These are phyloP conservation scores for Houttuynia cordata DNA, from an alignment of 164 flowering plant species.

Conservation along the genomic window DNA sequence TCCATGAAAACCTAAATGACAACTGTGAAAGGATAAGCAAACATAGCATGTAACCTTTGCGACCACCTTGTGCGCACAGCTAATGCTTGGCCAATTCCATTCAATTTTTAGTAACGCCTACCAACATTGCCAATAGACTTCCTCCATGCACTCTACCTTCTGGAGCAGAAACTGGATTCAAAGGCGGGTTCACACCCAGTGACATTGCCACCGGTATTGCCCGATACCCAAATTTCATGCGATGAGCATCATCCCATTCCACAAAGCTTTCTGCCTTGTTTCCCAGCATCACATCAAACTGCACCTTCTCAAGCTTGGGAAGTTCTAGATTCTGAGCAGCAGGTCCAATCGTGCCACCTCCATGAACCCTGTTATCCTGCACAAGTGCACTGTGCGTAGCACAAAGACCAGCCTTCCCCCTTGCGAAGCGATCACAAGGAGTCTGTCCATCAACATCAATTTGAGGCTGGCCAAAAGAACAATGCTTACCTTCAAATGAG, in stretches of 20 bases:
- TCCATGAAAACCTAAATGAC: not conserved
- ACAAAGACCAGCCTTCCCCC: conserved; percentile 80
- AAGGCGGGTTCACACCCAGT: not conserved
- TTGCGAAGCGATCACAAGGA: conserved; percentile 71
- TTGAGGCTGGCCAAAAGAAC: conserved; percentile 75
- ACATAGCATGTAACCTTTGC: not conserved
- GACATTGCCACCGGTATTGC: not conserved
- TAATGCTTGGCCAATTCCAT: conserved; percentile 9
- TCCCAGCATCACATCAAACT: conserved; percentile 21
- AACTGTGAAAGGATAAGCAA: not conserved
- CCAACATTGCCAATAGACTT: conserved; percentile 35
- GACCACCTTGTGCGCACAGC: conserved; percentile 23
- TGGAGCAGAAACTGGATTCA: conserved; percentile 13
- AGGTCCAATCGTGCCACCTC: conserved; percentile 56
- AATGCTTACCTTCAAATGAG: conserved; percentile 83
- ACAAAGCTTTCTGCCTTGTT: conserved; percentile 6
- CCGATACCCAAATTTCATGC: not conserved
- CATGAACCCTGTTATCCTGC: conserved; percentile 82
- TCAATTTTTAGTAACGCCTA: conserved; percentile 6
- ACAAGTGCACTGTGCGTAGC: conserved; percentile 65
- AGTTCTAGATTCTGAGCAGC: conserved; percentile 20
- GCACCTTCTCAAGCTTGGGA: conserved; percentile 27
- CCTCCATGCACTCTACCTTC: conserved; percentile 64
- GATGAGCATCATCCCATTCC: conserved; percentile 10
- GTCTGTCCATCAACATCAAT: conserved; percentile 34